Base-by-base conservation (phyloP, 371 early-diverging fungal species). In the Amoeboaphelidium protococcarum region DNA sequence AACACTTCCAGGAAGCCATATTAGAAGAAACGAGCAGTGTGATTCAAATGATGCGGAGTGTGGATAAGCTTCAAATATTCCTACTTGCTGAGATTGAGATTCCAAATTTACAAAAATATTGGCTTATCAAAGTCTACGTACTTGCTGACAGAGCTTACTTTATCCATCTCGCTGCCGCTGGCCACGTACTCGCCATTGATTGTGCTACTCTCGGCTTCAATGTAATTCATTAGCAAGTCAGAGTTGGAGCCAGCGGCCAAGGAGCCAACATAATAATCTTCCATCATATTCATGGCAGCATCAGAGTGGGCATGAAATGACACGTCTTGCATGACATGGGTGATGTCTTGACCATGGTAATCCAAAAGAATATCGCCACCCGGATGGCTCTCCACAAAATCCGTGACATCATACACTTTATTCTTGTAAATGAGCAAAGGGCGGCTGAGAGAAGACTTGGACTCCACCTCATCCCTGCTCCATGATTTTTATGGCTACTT, bases 31-130 rank as follows among this genome's bases (percentile, higher is more conserved):
- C 71, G 68, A 0, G 89, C 84, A 13, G 89, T 75, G 20, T 67
- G 55, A 23, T 73, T 67, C 45, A 75, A 50, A 54, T 87, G 79
- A 24, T 82, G 76, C 12, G 92, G 87, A 40, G 74, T 76, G 58
- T 91, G 92, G 20, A 91, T 81, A 50, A 55, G 23, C 57, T 87
- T 84, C 45, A 91, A 57, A 53, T 91, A 91, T 46, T 76, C 76
- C 21, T 73, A 76, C 58, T 76, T 82, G 2, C 73, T 64, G 42
- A 72, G 86, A 41, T 64, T 68, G 41, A 64, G 59, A 26, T 57
- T 58, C 56, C 74, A 66, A 65, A 91, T 74, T 59, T 91, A 90
- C 45, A 64, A 61, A 22, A 90, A 68, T 52, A 91, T 62, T 2
- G 92, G 84, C 52, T 76, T 69, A 52, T 59, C 58, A 25, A 81